phyloP scores from a whole-genome alignment of 2,329 filamentous ascomycete genomes.

The Lachnellula suecica region DNA sequence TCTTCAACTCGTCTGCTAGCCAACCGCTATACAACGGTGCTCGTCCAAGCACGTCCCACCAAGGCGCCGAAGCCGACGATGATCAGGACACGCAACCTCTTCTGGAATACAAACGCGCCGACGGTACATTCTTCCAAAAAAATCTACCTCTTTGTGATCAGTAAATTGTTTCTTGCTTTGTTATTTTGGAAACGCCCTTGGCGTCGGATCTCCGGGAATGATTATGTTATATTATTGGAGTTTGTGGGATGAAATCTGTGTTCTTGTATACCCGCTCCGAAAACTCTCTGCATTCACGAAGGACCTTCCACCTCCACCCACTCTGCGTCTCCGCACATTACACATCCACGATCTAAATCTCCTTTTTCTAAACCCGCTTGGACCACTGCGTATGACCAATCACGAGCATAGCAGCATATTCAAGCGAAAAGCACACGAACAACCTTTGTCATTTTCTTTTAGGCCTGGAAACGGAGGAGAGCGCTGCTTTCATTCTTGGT shows the following conservation, averaged over 20 bases:
- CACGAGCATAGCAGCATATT: neutral
- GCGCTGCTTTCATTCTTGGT: constrained; percentile 1
- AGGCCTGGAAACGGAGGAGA: constrained; percentile 2
- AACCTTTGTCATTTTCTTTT: constrained; percentile 3
- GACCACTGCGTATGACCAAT: neutral
- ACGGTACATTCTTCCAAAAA: constrained; percentile 23
- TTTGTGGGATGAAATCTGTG: constrained; percentile 3
- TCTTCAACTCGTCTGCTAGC: constrained; percentile 28
- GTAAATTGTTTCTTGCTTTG: constrained; percentile 11
- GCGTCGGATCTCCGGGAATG: constrained; percentile 1
- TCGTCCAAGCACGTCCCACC: constrained; percentile 36
- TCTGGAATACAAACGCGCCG: constrained; percentile 32
- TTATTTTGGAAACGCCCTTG: neutral
- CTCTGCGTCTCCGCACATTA: neutral
- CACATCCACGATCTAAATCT: neutral
- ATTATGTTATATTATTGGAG: constrained; percentile 10
- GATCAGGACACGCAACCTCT: constrained; percentile 8
- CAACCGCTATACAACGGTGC: constrained; percentile 42
- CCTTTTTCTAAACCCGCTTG: neutral
- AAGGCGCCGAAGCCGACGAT: constrained; percentile 22
- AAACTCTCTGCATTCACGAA: neutral
- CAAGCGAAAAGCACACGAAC: constrained; percentile 3
- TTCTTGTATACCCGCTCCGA: neutral
- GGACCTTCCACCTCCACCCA: neutral
- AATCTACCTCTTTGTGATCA: too few species aligned